Base-by-base conservation (phyloP, 2,329 filamentous ascomycete genomes). In the Trichoderma afroharzianum region DNA sequence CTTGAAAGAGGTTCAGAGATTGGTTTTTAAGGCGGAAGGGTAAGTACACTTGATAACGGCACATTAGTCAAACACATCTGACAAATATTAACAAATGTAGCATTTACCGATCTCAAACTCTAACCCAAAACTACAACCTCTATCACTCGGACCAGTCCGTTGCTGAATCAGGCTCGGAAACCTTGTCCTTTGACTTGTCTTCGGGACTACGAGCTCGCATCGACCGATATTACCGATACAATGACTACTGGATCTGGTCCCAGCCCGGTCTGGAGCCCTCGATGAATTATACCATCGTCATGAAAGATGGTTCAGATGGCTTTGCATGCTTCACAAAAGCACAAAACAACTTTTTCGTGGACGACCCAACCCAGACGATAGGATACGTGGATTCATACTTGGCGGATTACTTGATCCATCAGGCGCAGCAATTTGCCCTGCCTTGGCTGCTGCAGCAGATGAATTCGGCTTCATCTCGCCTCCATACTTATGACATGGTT, bases 111-210 rank as follows among this genome's bases (percentile, higher is more conserved):
- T 53, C 63, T 1, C 63, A 66, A 36, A 66, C 63, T 11, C 63
- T 66, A n/a, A 66, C 63, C 0, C 63, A 66, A 36, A 66, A 66
- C 47, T 66, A 66, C 28, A 66, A 55, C 43, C 43, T 66, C 26
- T 66, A 66, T 26, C 63, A 66, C 28, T 66, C 63, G 15, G 63
- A 66, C 21, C 63, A 66, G 28, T 66, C 63, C 6, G 63, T 66
- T 15, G 43, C 63, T 6, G 63, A 66, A 18, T n/a, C 43, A 4
- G 63, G 63, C 11, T 66, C 63, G 9, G 63, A 66, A 36, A 62
- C 33, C 1, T 39, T 62, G 14, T 62, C 33, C 24, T 62, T 39
- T n/a, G 59, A 62, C 33, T 43, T 62, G 21, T 62, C 59, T 12
- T 24, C 59, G 0, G 59, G 33, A 18, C 14, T 62, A 2, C 33